These are phyloP conservation scores for Myxozyma sirexii DNA, from an alignment of 805 yeast species.

Conservation along the genomic window DNA sequence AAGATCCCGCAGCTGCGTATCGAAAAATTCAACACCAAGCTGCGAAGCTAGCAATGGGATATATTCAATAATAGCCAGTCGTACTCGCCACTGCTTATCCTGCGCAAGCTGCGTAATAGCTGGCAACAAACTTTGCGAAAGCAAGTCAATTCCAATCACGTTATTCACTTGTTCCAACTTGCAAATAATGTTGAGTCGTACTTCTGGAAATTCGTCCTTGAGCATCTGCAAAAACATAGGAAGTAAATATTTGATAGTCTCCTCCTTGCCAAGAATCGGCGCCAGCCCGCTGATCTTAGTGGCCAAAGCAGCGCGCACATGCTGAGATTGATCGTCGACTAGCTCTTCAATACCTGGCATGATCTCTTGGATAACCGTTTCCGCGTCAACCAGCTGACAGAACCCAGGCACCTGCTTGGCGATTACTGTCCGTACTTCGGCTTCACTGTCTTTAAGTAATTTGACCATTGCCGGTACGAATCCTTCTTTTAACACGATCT, in stretches of 20 bases:
- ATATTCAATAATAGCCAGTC: conserved; percentile 94
- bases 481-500: conserved; percentile 48
- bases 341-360: conserved; percentile 82
- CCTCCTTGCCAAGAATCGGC: conserved; percentile 78
- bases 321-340: conserved; percentile 88
- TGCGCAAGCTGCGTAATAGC: conserved; percentile 95
- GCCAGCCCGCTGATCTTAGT: conserved; percentile 84
- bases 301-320: conserved; percentile 91
- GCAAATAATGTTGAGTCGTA: conserved; percentile 88
- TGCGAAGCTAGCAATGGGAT: conserved; percentile 93
- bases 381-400: conserved; percentile 44
- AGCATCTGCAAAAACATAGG: conserved; percentile 92
- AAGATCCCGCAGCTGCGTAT: conserved; percentile 83
- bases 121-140: conserved; percentile 86
- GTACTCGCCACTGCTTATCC: conserved; percentile 96
- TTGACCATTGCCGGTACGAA: conserved; percentile 71
- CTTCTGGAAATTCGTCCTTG: conserved; percentile 96
- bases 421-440: conserved; percentile 94
- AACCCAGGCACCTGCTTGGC: conserved; percentile 81
- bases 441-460: conserved; percentile 88
- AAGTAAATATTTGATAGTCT: conserved; percentile 73
- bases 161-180: conserved; percentile 90
- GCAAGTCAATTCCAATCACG: conserved; percentile 85
- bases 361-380: conserved; percentile 64
- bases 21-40: conserved; percentile 89